phyloP scores from a whole-genome alignment of 1,139 yeast species.

The Debaryomyces psychrophilus region DNA sequence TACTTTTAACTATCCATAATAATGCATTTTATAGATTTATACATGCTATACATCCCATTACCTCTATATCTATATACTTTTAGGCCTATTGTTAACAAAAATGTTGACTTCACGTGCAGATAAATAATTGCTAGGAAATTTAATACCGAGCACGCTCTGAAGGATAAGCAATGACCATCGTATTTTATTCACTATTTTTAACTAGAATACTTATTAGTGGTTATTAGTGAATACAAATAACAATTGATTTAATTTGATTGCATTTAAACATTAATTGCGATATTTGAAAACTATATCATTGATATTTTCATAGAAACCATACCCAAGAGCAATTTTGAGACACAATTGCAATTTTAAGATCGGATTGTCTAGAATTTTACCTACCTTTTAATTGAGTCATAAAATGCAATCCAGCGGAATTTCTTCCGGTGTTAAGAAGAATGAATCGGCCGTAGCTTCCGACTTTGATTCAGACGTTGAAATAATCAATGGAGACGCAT shows the following conservation, averaged over 20 bases:
- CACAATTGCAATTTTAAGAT: constrained; percentile 18
- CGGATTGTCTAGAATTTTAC: constrained; percentile 18
- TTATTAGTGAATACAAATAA: neutral
- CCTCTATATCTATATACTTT: neutral
- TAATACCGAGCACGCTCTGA: constrained; percentile 4
- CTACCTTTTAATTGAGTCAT: neutral
- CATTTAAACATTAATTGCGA: neutral
- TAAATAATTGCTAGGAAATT: neutral
- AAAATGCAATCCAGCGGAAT: constrained; percentile 14
- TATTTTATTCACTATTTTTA: neutral
- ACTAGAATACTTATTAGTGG: neutral
- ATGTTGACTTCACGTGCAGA: constrained; percentile 1
- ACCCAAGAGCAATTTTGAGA: neutral
- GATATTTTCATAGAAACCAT: neutral
- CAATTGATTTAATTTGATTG: neutral
- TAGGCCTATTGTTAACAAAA: too few relatives aligned
- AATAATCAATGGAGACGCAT: constrained; percentile 22
- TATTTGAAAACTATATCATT: neutral
- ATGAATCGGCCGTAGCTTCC: constrained; percentile 43
- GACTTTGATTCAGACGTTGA: constrained; percentile 41
- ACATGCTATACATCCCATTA: neutral
- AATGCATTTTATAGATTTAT: constrained; percentile 7
- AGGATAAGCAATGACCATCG: constrained; percentile 9
- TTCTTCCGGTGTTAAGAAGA: constrained; percentile 15
- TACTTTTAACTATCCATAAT: neutral